Evolutionary conservation across 2,329 filamentous ascomycete genomes (phyloP).

Genomic region (Fusarium decemcellulare): DNA sequence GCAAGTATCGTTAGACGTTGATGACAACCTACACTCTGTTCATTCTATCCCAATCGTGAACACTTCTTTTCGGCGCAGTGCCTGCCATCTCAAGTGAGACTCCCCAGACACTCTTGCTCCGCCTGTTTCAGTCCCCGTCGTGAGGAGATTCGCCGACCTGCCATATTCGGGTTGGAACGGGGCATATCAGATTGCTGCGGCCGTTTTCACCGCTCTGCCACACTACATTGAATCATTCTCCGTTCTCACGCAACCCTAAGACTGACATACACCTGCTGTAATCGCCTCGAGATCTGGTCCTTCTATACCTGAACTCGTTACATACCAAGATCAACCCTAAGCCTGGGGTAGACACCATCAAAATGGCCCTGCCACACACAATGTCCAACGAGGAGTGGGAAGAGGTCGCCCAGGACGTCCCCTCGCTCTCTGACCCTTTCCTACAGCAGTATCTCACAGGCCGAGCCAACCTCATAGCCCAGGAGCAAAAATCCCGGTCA

Average conservation of each 20-base stretch:
- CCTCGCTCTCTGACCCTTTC: constrained; percentile 77
- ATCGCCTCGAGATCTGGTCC: background rate
- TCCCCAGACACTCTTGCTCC: constrained; percentile 15
- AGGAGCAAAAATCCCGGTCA: constrained; percentile 87
- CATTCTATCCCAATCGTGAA: background rate
- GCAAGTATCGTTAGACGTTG: constrained; percentile 8
- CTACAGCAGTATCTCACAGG: constrained; percentile 86
- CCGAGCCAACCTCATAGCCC: constrained; percentile 79
- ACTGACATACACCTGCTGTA: background rate
- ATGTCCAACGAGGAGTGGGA: constrained; percentile 72
- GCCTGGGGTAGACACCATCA: constrained; percentile 29
- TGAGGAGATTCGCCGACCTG: constrained; percentile 31
- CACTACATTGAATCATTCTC: constrained; percentile 6
- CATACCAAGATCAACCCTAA: background rate
- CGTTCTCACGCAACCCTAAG: background rate
- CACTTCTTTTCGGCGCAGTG: background rate
- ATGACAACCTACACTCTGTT: background rate
- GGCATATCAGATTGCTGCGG: background rate
- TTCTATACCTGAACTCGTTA: background rate
- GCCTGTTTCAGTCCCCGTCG: constrained; percentile 20
- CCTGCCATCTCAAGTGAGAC: constrained; percentile 8
- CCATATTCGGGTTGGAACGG: constrained; percentile 37
- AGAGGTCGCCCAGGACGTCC: constrained; percentile 69
- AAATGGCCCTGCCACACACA: constrained; percentile 45
- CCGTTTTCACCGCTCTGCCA: constrained; percentile 18